Percentiles rank a stretch among this genome's conserved stretches.
These are phyloP conservation scores for Alternaria infectoria DNA, from an alignment of 2,329 filamentous ascomycete species.

Conservation along the genomic window DNA sequence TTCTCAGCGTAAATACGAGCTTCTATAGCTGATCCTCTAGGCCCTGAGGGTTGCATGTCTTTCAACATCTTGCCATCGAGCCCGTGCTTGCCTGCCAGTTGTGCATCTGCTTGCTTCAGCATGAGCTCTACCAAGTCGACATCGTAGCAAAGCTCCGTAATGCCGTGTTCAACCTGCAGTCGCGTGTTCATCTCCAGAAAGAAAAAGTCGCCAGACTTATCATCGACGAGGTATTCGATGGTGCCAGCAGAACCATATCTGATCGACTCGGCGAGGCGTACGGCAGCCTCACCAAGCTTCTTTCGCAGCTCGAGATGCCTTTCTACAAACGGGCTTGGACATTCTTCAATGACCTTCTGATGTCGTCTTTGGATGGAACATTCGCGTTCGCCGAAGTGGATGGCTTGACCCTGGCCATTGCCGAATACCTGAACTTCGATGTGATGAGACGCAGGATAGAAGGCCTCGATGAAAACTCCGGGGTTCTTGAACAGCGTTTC, in stretches of 20 bases:
- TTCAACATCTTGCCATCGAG: conserved; percentile 52
- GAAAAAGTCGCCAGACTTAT: conserved; percentile 79
- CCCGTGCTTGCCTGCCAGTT: conserved; percentile 55
- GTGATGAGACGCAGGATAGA: conserved; percentile 56
- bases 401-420: conserved; percentile 77
- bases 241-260: conserved; percentile 86
- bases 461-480: conserved; percentile 58
- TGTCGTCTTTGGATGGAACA: conserved; percentile 87
- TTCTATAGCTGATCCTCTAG: conserved; percentile 59
- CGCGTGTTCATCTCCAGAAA: conserved; percentile 67
- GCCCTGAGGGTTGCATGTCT: conserved; percentile 51
- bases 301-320: conserved; percentile 61
- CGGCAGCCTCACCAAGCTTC: conserved; percentile 70
- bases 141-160: conserved; percentile 63
- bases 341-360: conserved; percentile 91
- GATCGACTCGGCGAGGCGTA: conserved; percentile 65
- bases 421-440: conserved; percentile 93
- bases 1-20: conserved; percentile 65
- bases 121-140: conserved; percentile 63
- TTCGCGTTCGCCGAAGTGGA: conserved; percentile 86
- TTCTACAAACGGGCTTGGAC: conserved; percentile 73
- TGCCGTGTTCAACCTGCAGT: conserved; percentile 64
- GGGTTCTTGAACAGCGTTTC: conserved; percentile 25
- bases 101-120: conserved; percentile 61
- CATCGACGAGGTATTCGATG: conserved; percentile 89